Base-by-base conservation (phyloP, 495 filamentous ascomycete genomes). In the Viridothelium virens region DNA sequence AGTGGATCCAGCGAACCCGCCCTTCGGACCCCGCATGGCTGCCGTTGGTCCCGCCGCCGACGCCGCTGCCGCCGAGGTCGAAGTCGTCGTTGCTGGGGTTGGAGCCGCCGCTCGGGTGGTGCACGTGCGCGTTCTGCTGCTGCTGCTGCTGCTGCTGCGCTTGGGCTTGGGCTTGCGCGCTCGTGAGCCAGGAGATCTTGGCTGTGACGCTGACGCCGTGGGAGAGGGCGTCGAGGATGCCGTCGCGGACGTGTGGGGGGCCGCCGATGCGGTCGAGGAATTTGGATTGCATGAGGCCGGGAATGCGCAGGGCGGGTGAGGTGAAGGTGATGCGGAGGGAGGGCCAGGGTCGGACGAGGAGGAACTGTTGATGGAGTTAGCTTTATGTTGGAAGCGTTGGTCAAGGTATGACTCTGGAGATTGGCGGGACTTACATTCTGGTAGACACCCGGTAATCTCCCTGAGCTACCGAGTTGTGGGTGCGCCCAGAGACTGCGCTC, bases 1-100 rank as follows among this genome's bases (percentile, higher is more conserved):
- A 85, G 68, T 87, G 85, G 48, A 88, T 82, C 80, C 85, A 89
- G 46, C 83, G 74, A 4, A 72, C 72, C 56, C 71, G 72, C 33
- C 75, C 74, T 33, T 72, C 69, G 38, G 65, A 33, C 34, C 46
- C 47, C 10, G 1, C 11, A 9, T 9, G 11, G 44, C 38, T 63
- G 16, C 61, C 41, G 41, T 44, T 25, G 25, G 25, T 25, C 25
- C 25, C 25, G 25, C 25, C 25, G 25, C 25, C 25, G 25, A 25
- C 25, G 25, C 25, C 25, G 25, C 25, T 25, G 25, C 25, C 39
- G n/a, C 34, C 36, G 12, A 10, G 37, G 33, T 41, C 39, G 31
- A 3, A 59, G 3, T 61, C 59, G 38, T 70, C 50, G 38, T 70
- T 44, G 25, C 56, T 36, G 33, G 36, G 34, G 3, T 44, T 59